phyloP scores from a whole-genome alignment of 2,329 filamentous ascomycete species.

The Fonsecaea multimorphosa region DNA sequence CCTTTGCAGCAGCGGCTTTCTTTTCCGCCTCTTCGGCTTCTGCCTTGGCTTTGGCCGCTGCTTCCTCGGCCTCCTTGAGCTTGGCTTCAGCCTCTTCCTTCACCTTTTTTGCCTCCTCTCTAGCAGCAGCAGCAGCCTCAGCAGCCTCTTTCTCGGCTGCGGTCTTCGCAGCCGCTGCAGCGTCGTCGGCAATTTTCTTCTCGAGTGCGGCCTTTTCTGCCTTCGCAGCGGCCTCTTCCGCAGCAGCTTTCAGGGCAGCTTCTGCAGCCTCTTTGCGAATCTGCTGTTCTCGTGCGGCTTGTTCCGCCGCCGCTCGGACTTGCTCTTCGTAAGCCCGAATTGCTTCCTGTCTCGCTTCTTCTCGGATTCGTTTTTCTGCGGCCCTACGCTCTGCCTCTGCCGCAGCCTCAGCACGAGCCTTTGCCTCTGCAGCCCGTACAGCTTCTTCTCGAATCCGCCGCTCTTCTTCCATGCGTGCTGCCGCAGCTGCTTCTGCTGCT shows the following conservation, averaged over 20 bases:
- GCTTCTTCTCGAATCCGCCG: conserved; percentile 44
- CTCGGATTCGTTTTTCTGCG: conserved; percentile 44
- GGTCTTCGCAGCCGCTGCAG: conserved; percentile 47
- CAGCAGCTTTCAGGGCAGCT: conserved; percentile 54
- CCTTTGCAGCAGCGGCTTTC: conserved; percentile 45
- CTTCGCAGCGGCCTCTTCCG: conserved; percentile 55
- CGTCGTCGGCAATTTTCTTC: conserved; percentile 47
- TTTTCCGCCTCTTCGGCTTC: conserved; percentile 42
- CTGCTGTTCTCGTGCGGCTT: conserved; percentile 37
- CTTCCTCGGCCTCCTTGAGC: conserved; percentile 43
- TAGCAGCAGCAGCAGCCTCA: conserved; percentile 44
- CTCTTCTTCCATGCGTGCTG: conserved; percentile 45
- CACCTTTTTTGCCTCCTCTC: conserved; percentile 41
- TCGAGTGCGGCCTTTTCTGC: conserved; percentile 49
- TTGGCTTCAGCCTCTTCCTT: conserved; percentile 46
- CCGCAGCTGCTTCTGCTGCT: conserved; percentile 58
- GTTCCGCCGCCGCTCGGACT: conserved; percentile 34
- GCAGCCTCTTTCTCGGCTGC: conserved; percentile 47
- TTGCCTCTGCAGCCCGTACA: conserved; percentile 35
- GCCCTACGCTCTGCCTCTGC: conserved; percentile 51
- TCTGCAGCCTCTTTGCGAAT: conserved; percentile 48
- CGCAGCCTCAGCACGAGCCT: conserved; percentile 37
- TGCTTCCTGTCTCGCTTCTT: conserved; percentile 36
- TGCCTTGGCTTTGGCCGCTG: conserved; percentile 42
- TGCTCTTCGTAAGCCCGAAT: conserved; percentile 36